Evolutionary conservation across 116 monocot species (phyloP), one percentile per base, ranked within the genome.

Genomic region (Papilionanthe hybrid): DNA sequence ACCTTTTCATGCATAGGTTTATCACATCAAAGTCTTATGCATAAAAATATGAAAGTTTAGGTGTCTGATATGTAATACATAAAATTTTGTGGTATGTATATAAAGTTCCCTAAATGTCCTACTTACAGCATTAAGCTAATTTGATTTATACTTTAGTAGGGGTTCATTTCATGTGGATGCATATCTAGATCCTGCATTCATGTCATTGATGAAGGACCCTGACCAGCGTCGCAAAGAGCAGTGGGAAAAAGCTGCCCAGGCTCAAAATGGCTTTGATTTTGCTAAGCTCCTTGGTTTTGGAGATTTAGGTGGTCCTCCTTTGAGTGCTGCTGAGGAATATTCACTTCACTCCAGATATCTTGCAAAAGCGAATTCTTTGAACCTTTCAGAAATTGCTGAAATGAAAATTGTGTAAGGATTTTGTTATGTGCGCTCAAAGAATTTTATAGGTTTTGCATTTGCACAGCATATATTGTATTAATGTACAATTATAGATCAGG

Each of bases 331-430:
- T 76, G 93, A 99, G 84, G 99, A 99, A 78, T 99, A 93, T 83
- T 95, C 95, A 75, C 99, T 99, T 85, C 99, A 99, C 87, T 84
- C 99, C 43, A 87, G 99, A 93, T 95, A 99, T 81, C 87, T 95
- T 78, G 87, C 99, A 69, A 99, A 94, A 85, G 99, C 99, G 45
- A 99, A 94, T 84, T 99, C 99, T 77, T 83, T 93, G 5, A 93
- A 89, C 88, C 93, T 91, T 47, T 88, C 93, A 47, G 99, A 99
- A 76, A 93, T 99, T 84, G 93, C 95, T 78, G 99, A 99, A 85
- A 99, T 99, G 99, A 99, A 93, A 87, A 94, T 96, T 84, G 83
- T 94, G 96, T 96, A 87, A 89, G 94, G 83, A 65, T 77, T 19
- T 74, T 2, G 27, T 78, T 79, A 19, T 73, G 42, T 73, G 20